phyloP scores from a whole-genome alignment of 2,329 filamentous ascomycete genomes.

The Falciphora oryzae region DNA sequence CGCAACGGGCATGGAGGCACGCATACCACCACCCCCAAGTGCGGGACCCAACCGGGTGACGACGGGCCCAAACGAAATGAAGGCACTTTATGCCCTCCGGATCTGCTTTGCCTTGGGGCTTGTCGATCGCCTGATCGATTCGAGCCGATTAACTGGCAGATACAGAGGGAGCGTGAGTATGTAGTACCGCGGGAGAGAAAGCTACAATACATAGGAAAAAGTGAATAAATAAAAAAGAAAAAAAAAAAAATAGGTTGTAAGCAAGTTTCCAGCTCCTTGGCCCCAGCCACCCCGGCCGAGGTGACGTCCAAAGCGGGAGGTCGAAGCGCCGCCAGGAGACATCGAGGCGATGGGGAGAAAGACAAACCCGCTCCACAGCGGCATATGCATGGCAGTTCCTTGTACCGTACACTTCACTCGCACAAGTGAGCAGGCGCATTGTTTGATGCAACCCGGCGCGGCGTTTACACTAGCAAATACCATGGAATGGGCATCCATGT shows the following conservation, averaged over 20 bases:
- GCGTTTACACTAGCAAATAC: neutral
- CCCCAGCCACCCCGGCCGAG: too few relatives aligned
- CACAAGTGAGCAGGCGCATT: too few relatives aligned
- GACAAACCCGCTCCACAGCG: too few relatives aligned
- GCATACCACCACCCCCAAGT: neutral
- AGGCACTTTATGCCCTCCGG: neutral
- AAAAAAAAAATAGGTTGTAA: neutral
- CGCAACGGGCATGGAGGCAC: neutral
- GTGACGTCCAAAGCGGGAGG: too few relatives aligned
- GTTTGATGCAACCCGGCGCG: neutral
- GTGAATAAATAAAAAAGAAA: neutral
- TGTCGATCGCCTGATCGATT: neutral
- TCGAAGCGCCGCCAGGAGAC: too few relatives aligned
- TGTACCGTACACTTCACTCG: too few relatives aligned
- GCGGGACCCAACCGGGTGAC: neutral
- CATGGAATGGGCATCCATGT: neutral
- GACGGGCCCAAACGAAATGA: neutral
- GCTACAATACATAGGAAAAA: neutral
- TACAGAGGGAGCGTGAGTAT: too few relatives aligned
- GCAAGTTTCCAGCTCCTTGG: too few relatives aligned
- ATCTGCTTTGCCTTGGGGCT: neutral
- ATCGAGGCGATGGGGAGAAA: too few relatives aligned
- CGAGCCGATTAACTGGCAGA: too few relatives aligned
- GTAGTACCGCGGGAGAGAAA: too few relatives aligned
- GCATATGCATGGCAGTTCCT: too few relatives aligned